These are phyloP conservation scores for Dacryopinax spathularia DNA, from an alignment of 768 basidiomycete species.

Conservation along the genomic window DNA sequence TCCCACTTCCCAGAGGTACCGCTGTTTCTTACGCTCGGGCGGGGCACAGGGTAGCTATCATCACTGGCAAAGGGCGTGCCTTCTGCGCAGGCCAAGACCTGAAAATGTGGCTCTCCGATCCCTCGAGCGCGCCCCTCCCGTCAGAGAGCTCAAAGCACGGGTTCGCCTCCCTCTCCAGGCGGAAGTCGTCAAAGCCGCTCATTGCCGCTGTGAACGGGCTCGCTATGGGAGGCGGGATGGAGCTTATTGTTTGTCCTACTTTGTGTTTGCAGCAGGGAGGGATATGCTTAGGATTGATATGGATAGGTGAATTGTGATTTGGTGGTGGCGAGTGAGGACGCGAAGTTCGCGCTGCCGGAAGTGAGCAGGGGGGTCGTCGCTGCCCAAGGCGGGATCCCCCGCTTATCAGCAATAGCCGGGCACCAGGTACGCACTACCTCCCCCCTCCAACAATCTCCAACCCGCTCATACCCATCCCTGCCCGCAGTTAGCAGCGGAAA, in stretches of 20 bases:
- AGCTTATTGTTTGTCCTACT: constrained; percentile 31
- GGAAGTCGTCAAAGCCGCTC: constrained; percentile 52
- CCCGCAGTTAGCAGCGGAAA: constrained; percentile 51
- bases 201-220: constrained; percentile 73
- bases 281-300: no score
- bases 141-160: constrained; percentile 32
- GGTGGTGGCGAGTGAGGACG: constrained; percentile 51
- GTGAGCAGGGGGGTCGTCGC: constrained; percentile 66
- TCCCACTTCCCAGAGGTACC: background rate
- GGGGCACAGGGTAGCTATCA: constrained; percentile 54
- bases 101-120: constrained; percentile 38
- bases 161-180: constrained; percentile 60
- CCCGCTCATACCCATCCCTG: constrained; percentile 5
- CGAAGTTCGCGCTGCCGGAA: constrained; percentile 61
- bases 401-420: constrained; percentile 48
- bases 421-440: constrained; percentile 43
- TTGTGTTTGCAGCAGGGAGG: no score
- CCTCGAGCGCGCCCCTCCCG: background rate
- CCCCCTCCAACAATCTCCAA: constrained; percentile 4
- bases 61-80: constrained; percentile 56
- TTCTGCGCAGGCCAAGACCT: constrained; percentile 77
- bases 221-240: constrained; percentile 51
- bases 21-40: no score
- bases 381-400: constrained; percentile 57
- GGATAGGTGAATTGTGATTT: constrained; percentile 60